phyloP scores from a whole-genome alignment of 495 filamentous ascomycete species.

The Podospora australis region DNA sequence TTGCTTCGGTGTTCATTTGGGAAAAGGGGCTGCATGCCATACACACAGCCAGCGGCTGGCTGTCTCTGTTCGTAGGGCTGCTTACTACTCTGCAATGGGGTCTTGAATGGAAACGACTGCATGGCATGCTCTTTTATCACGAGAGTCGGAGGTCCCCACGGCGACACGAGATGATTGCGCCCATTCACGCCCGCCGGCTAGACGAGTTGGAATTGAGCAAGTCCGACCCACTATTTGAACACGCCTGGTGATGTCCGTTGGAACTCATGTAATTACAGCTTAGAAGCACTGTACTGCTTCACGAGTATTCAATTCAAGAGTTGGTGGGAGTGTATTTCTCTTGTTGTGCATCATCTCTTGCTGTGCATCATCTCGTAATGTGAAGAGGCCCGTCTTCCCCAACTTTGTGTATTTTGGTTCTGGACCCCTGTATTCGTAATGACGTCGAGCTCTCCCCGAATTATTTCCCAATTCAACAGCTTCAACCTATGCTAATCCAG shows the following conservation, averaged over 20 bases:
- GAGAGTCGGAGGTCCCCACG: too few relatives aligned
- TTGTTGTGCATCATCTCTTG: too few relatives aligned
- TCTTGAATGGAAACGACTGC: conserved; percentile 34
- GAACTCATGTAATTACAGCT: too few relatives aligned
- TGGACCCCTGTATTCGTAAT: conserved; percentile 14
- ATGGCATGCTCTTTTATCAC: conserved; percentile 19
- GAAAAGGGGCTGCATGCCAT: conserved; percentile 41
- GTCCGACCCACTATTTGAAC: too few relatives aligned
- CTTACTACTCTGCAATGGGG: conserved; percentile 38
- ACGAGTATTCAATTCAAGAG: too few relatives aligned
- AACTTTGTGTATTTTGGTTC: too few relatives aligned
- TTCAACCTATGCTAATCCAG: neutral
- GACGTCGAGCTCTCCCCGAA: conserved; percentile 16
- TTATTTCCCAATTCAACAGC: conserved; percentile 7
- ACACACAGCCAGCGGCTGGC: conserved; percentile 33
- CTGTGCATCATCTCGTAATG: too few relatives aligned
- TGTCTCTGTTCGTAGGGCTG: conserved; percentile 43
- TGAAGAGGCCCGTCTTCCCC: too few relatives aligned
- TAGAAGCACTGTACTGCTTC: too few relatives aligned
- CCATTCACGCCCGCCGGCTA: conserved; percentile 11
- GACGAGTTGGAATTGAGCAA: conserved; percentile 12
- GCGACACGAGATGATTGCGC: conserved; percentile 7
- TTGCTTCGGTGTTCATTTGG: conserved; percentile 48
- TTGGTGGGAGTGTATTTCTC: too few relatives aligned
- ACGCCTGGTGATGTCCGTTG: too few relatives aligned